A percentile compares a stretch with the other conserved stretches of the same genome.
Conservation (phyloP, 192 early-diverging fungal genomes). For the Coemansia biformis region DNA sequence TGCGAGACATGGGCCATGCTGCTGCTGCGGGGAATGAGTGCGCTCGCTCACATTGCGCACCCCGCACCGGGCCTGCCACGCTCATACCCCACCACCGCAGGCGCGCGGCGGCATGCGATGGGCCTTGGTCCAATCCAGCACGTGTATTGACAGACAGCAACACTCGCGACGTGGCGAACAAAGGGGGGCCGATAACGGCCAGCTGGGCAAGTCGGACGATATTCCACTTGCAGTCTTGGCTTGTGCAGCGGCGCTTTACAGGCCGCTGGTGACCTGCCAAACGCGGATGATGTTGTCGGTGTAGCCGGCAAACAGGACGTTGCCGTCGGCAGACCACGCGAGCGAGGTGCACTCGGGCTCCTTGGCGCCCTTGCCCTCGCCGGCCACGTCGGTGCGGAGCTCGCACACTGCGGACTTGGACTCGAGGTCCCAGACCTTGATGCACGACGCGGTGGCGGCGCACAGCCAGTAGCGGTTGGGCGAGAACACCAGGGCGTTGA, state of each 20-base stretch:
- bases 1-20: no score
- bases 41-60: no score
- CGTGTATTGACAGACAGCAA: neutral
- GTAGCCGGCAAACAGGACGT: constrained; percentile 97
- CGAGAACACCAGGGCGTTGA: constrained; percentile 98
- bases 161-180: no score
- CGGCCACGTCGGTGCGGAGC: constrained; percentile 68
- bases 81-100: no score
- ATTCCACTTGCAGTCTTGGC: constrained; percentile 47
- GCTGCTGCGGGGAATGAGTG: no score
- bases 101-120: no score
- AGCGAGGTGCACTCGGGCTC: constrained; percentile 91
- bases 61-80: no score
- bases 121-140: no score
- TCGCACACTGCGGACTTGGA: constrained; percentile 96
- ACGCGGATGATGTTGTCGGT: constrained; percentile 84
- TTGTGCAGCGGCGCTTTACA: constrained; percentile 15
- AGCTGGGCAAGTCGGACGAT: constrained; percentile 43
- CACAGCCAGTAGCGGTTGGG: constrained; percentile 99
- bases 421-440: constrained; percentile 99
- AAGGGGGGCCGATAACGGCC: no score
- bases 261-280: constrained; percentile 69
- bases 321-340: constrained; percentile 98
- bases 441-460: constrained; percentile 89
- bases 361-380: constrained; percentile 67